These are phyloP conservation scores for Colletotrichum lini DNA, from an alignment of 2,329 filamentous ascomycete genomes.

Conservation along the genomic window DNA sequence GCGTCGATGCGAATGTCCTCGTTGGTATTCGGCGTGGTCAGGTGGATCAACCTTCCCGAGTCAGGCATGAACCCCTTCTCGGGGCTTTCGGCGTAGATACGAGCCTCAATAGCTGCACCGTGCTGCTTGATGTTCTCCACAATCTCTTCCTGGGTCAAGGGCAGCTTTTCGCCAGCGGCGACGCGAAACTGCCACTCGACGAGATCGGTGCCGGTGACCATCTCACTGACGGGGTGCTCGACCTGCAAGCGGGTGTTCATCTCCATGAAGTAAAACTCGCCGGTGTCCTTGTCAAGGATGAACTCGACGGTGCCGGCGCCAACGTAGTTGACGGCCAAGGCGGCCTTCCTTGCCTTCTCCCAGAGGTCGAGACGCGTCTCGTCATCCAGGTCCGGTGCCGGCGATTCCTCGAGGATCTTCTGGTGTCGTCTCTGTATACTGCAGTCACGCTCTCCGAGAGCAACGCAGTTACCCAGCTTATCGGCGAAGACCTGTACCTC, in stretches of 20 bases:
- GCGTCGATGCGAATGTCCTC: conserved; percentile 91
- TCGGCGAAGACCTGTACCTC: conserved; percentile 95
- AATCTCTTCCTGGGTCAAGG: conserved; percentile 73
- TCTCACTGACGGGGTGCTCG: conserved; percentile 91
- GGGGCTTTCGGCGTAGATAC: conserved; percentile 97
- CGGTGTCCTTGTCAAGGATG: conserved; percentile 86
- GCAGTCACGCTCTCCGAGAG: conserved; percentile 91
- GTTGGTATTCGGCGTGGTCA: conserved; percentile 78
- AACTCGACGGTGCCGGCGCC: conserved; percentile 93
- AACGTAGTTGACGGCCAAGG: conserved; percentile 86
- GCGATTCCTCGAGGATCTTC: conserved; percentile 92
- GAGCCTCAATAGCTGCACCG: conserved; percentile 93
- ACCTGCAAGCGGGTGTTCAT: conserved; percentile 94
- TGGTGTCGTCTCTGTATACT: conserved; percentile 90
- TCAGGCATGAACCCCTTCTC: conserved; percentile 94
- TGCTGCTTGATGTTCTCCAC: conserved; percentile 80
- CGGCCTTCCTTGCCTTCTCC: conserved; percentile 76
- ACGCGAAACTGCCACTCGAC: conserved; percentile 97
- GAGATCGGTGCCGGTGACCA: conserved; percentile 79
- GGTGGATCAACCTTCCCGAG: conserved; percentile 88
- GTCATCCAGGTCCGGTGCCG: conserved; percentile 77
- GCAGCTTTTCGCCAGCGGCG: conserved; percentile 70
- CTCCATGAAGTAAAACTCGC: conserved; percentile 86
- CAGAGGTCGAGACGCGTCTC: conserved; percentile 73
- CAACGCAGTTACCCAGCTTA: conserved; percentile 81